phyloP scores from a whole-genome alignment of 306 rosid genomes.

The Rosa chinensis region DNA sequence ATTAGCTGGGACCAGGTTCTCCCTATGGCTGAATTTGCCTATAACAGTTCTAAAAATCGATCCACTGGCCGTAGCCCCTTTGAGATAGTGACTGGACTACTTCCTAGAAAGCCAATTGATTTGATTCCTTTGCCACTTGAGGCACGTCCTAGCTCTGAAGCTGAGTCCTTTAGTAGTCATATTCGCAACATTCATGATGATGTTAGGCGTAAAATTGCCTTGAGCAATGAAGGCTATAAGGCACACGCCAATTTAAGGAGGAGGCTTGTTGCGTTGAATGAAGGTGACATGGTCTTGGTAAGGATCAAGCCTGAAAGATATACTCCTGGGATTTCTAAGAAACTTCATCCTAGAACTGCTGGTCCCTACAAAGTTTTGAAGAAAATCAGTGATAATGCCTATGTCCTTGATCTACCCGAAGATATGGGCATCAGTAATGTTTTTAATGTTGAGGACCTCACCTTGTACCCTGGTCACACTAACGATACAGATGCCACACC shows the following conservation, averaged over 20 bases:
- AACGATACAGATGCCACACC: neutral
- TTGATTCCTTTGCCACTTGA: no score
- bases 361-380: neutral
- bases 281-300: conserved; percentile 1
- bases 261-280: neutral
- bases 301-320: neutral
- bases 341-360: neutral
- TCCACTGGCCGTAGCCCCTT: no score
- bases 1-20: no score
- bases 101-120: no score
- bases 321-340: neutral
- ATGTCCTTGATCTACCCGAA: neutral
- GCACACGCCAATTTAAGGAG: neutral
- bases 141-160: no score
- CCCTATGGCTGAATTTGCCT: no score
- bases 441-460: neutral
- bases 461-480: neutral
- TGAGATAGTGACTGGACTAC: no score
- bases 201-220: no score
- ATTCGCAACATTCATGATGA: no score
- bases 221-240: no score
- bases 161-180: no score
- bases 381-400: neutral
- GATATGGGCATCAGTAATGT: neutral
- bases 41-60: no score